Conservation (phyloP, 2,329 filamentous ascomycete genomes). For the Fusarium luffae region DNA sequence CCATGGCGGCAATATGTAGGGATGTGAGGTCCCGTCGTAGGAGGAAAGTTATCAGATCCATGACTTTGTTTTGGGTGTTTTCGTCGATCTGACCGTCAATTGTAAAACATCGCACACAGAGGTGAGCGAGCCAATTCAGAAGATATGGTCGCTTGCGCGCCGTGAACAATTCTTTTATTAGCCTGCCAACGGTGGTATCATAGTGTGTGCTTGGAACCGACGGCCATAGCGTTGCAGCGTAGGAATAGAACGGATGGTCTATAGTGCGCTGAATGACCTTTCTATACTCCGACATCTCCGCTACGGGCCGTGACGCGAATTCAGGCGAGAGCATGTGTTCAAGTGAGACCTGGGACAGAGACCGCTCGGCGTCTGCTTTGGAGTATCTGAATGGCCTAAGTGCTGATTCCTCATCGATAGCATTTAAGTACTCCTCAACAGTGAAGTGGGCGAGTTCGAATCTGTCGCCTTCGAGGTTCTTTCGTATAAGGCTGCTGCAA, state of each 20-base stretch:
- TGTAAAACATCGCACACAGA: neutral
- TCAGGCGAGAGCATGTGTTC: neutral
- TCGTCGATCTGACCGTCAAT: too few relatives aligned
- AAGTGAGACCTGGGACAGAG: neutral
- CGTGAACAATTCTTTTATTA: neutral
- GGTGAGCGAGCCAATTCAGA: neutral
- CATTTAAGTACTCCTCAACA: neutral
- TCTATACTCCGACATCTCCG: neutral
- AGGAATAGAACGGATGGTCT: neutral
- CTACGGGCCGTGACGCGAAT: neutral
- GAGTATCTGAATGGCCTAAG: neutral
- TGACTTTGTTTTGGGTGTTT: neutral
- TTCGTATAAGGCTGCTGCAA: neutral
- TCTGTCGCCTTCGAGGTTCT: neutral
- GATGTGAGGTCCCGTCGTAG: neutral
- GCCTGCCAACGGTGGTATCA: neutral
- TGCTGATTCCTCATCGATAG: neutral
- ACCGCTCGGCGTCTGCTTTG: accelerated
- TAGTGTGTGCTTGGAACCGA: neutral
- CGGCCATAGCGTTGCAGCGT: neutral
- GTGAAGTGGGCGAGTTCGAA: neutral
- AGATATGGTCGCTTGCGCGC: neutral
- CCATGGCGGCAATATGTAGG: neutral
- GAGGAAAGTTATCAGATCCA: neutral
- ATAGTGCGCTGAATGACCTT: neutral